These are phyloP conservation scores for Rhododendron ferrugineum DNA, from an alignment of 148 eudicot genomes.

Conservation along the genomic window DNA sequence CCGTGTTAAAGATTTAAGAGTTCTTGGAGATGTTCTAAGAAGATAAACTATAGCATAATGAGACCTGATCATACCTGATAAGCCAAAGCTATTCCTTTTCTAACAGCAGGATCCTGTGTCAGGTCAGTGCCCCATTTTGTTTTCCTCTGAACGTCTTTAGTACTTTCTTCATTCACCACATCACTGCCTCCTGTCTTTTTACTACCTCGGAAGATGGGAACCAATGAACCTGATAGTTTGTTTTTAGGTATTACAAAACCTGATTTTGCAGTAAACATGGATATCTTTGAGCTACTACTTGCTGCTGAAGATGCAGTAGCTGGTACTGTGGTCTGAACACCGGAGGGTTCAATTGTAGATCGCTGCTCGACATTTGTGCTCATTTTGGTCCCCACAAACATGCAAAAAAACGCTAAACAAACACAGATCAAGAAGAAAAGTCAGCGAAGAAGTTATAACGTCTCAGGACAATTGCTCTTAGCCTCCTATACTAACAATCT, in stretches of 20 bases:
- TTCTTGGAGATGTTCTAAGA: background rate
- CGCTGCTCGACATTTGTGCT: conserved; percentile 37
- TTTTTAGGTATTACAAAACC: conserved; percentile 97
- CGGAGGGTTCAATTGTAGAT: conserved; percentile 19
- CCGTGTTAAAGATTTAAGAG: background rate
- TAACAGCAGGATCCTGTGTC: conserved; percentile 66
- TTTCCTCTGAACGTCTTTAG: conserved; percentile 61
- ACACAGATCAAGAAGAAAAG: background rate
- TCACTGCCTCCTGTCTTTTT: conserved; percentile 58
- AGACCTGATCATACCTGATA: conserved; percentile 61
- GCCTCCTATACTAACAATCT: background rate
- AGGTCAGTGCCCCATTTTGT: conserved; percentile 94
- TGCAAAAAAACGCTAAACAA: background rate
- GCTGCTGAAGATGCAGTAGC: conserved; percentile 38
- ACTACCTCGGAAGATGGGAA: conserved; percentile 54
- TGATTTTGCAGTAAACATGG: conserved; percentile 66
- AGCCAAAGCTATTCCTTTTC: conserved; percentile 73
- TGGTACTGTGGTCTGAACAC: conserved; percentile 23
- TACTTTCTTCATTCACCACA: conserved; percentile 41
- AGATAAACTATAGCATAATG: background rate
- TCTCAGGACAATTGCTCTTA: background rate
- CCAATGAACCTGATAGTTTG: conserved; percentile 87
- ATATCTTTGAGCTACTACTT: conserved; percentile 42
- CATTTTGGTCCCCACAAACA: conserved; percentile 28
- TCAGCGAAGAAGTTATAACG: background rate